A percentile compares a stretch with the other conserved stretches of the same genome.
These are phyloP conservation scores for Zalaria sp. DNA, from an alignment of 2,329 filamentous ascomycete species.

Conservation along the genomic window DNA sequence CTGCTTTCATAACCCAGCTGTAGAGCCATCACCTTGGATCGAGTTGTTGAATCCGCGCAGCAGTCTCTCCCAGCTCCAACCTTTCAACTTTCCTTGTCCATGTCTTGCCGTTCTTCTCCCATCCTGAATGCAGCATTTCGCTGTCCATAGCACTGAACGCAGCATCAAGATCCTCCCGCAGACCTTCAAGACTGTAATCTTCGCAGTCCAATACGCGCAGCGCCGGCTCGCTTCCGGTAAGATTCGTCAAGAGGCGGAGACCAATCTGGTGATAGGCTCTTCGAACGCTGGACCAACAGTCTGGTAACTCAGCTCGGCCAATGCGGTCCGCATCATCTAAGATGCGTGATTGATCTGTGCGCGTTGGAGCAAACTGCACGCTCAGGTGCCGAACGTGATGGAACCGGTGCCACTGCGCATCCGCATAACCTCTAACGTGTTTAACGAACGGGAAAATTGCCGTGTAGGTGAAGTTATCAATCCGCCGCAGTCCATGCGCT, in stretches of 20 bases:
- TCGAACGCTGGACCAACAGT: conserved; percentile 20
- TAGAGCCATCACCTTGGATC: too few species aligned
- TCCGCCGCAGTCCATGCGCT: conserved; percentile 12
- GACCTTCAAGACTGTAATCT: background rate
- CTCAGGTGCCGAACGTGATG: conserved; percentile 15
- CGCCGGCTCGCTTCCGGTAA: background rate
- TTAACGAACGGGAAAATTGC: conserved; percentile 19
- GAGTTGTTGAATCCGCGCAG: too few species aligned
- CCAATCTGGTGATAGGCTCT: conserved; percentile 10
- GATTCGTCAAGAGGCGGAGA: conserved; percentile 2
- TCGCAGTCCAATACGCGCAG: conserved; percentile 1
- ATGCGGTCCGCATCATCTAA: conserved; percentile 21
- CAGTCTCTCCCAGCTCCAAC: background rate
- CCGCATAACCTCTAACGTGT: conserved; percentile 7
- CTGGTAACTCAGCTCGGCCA: conserved; percentile 25
- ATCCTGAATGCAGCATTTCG: background rate
- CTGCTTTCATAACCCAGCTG: too few species aligned
- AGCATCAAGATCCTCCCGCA: conserved; percentile 6
- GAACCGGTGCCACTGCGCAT: conserved; percentile 11
- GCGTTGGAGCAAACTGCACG: conserved; percentile 26
- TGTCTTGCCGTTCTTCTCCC: background rate
- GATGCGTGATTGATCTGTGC: conserved; percentile 15
- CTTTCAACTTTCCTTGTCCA: background rate
- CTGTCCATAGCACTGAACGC: background rate
- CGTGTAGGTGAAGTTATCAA: conserved; percentile 18